A percentile compares a stretch with the other conserved stretches of the same genome.
Conservation (phyloP, 139 green algal species). For the Astrephomene gubernaculifera region DNA sequence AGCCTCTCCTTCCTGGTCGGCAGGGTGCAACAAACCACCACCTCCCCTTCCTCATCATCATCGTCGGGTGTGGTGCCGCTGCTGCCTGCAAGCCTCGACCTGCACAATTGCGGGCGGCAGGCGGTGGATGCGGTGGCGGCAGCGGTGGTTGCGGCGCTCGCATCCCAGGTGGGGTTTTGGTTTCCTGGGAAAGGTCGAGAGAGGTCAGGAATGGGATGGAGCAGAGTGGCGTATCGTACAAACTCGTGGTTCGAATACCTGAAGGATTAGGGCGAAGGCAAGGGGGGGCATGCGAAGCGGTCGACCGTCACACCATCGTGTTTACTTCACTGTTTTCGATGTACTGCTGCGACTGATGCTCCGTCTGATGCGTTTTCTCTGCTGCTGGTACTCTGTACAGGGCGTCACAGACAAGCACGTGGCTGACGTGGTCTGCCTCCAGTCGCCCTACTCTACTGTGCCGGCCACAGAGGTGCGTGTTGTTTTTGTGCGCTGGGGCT, state of each 20-base stretch:
- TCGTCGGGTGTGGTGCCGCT: background rate
- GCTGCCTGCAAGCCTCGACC: background rate
- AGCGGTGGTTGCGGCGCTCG: conserved; percentile 27
- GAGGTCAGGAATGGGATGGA: too few relatives aligned
- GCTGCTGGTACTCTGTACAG: too few relatives aligned
- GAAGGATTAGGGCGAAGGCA: too few relatives aligned
- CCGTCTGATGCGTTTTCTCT: too few relatives aligned
- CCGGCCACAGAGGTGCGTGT: background rate
- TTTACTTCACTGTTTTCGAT: too few relatives aligned
- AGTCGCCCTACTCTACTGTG: background rate
- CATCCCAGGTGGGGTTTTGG: background rate
- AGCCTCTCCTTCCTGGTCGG: conserved; percentile 10
- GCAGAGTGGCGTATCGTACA: too few relatives aligned
- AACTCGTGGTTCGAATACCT: too few relatives aligned
- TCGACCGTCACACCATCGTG: too few relatives aligned
- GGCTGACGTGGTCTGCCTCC: background rate
- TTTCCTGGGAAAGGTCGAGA: too few relatives aligned
- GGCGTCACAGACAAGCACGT: background rate
- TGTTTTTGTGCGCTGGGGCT: background rate
- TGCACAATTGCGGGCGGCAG: conserved; percentile 2
- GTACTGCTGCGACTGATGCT: too few relatives aligned
- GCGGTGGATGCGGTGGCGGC: background rate
- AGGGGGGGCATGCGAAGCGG: too few relatives aligned
- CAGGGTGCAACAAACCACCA: background rate
- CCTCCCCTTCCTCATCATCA: background rate